Percentiles rank a stretch among this genome's conserved stretches.
phyloP scores from a whole-genome alignment of 139 green algal genomes.

The Parachlorella kessleri region DNA sequence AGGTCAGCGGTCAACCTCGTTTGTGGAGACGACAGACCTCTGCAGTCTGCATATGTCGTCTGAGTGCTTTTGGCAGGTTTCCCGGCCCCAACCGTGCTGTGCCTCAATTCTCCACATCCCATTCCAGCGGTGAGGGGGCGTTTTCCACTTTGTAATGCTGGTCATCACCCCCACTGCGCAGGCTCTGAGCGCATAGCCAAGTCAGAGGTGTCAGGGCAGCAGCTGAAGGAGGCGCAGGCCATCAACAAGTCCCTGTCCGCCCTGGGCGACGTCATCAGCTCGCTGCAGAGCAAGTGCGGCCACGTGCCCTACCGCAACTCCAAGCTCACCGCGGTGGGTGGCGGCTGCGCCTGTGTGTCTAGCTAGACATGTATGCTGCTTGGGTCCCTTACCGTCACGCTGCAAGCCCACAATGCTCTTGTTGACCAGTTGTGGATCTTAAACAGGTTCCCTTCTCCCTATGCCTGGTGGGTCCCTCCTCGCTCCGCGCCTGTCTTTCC shows the following conservation, averaged over 20 bases:
- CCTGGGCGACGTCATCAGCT: conserved; percentile 71
- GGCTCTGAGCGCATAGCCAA: conserved; percentile 57
- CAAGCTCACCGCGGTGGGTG: conserved; percentile 88
- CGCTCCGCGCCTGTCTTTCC: too few relatives aligned
- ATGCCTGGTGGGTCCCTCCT: too few relatives aligned
- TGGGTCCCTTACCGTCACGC: neutral
- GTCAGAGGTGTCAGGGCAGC: conserved; percentile 54
- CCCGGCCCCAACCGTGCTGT: neutral
- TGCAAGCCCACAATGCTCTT: neutral
- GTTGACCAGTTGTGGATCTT: too few relatives aligned
- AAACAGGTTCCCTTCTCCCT: too few relatives aligned
- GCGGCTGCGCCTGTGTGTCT: neutral
- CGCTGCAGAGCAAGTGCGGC: conserved; percentile 35
- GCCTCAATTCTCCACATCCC: neutral
- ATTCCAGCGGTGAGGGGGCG: too few relatives aligned
- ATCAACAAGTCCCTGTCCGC: conserved; percentile 88
- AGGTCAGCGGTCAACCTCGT: conserved; percentile 34
- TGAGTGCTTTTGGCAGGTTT: too few relatives aligned
- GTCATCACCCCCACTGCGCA: conserved; percentile 36
- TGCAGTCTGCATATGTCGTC: neutral
- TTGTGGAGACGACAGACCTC: neutral
- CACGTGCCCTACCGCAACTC: conserved; percentile 96
- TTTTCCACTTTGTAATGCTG: too few relatives aligned
- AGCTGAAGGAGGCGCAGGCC: conserved; percentile 75
- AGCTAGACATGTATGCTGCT: neutral